Conservation (phyloP, 441 rosid genomes). For the Adansonia gregorii region DNA sequence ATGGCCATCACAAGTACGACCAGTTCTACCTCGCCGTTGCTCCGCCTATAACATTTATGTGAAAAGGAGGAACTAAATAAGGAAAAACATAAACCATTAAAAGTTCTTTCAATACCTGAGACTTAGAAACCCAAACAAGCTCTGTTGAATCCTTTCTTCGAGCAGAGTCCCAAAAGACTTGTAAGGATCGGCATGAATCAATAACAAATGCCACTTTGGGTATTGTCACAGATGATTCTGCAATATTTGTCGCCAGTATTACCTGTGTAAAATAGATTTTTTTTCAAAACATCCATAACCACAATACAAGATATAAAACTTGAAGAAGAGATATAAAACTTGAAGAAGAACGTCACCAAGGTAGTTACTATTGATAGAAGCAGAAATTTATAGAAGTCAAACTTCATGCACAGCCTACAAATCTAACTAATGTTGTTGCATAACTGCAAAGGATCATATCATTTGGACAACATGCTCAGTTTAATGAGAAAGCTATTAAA, state of each 20-base stretch:
- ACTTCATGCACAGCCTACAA: background rate
- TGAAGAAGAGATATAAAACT: constrained; percentile 17
- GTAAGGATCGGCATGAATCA: constrained; percentile 92
- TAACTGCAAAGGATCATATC: constrained; percentile 17
- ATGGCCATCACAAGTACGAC: constrained; percentile 95
- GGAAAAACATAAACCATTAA: constrained; percentile 17
- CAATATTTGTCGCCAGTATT: constrained; percentile 93
- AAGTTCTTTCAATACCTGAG: constrained; percentile 66
- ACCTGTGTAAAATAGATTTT: constrained; percentile 54
- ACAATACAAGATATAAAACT: constrained; percentile 18
- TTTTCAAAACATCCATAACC: constrained; percentile 21
- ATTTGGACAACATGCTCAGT: constrained; percentile 14
- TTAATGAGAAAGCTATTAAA: constrained; percentile 13
- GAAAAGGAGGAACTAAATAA: constrained; percentile 27
- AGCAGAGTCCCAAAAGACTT: constrained; percentile 78
- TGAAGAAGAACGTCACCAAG: constrained; percentile 17
- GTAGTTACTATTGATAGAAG: constrained; percentile 9
- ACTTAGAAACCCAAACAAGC: constrained; percentile 90
- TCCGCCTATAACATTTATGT: constrained; percentile 65
- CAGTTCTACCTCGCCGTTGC: constrained; percentile 95
- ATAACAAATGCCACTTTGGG: constrained; percentile 91
- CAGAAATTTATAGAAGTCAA: background rate
- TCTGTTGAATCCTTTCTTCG: constrained; percentile 67
- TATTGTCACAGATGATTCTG: constrained; percentile 96
- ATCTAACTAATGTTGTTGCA: background rate